Base-by-base conservation (phyloP, 2,329 filamentous ascomycete genomes). In the Neopestalotiopsis sp. region DNA sequence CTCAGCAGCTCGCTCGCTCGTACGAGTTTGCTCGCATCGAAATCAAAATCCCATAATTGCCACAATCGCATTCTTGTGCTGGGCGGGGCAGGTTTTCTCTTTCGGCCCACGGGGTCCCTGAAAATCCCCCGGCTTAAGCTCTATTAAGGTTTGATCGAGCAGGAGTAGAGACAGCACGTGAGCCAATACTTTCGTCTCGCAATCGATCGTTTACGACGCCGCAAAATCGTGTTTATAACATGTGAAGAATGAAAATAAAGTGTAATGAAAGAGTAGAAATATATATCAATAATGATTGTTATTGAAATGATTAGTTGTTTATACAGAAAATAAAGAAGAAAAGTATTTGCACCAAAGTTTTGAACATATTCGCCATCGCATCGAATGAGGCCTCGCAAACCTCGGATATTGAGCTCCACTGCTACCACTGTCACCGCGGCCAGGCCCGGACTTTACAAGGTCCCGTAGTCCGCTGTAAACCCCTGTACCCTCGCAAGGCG, bases 131-230 rank as follows among this genome's bases (percentile, higher is more conserved):
- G 45, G 45, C 20, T 52, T 52, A 52, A 24, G 45, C 45, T n/a
- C 45, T 52, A 52, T 52, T 52, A 52, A 52, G 45, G 45, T 52
- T 52, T 52, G 45, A 52, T 52, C 45, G 45, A 52, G 45, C 45
- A 52, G 45, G n/a, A 52, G n/a, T 20, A 52, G 17, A n/a, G 17
- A 20, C 45, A 20, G 45, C 45, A 52, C 45, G 45, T 52, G 45
- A 52, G 45, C 45, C 45, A 52, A 52, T 52, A 10, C 45, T 52
- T 24, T 24, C 5, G 45, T 52, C 3, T 52, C 45, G 12, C 7
- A 52, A 17, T 20, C 45, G 4, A 52, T n/a, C 17, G 5, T n/a
- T 17, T 24, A 4, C 6, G 17, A 10, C 45, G 20, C n/a, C 7
- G 2, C 9, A 17, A 24, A 20, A 9, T 17, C 42, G 42, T n/a